Evolutionary conservation across 441 rosid species (phyloP).

Genomic region (Euphorbia celastroides): DNA sequence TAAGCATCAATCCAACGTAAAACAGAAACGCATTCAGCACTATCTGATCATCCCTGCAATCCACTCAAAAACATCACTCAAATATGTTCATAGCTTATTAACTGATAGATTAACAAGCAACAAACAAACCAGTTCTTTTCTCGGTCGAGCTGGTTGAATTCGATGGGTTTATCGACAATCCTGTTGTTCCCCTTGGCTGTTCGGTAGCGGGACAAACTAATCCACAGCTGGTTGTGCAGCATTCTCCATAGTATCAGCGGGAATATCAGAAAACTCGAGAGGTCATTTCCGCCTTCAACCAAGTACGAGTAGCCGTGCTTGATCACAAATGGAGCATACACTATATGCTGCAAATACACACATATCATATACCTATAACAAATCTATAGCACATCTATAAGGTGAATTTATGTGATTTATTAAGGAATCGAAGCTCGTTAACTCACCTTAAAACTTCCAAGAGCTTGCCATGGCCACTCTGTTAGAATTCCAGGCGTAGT

Average conservation of each 20-base stretch:
- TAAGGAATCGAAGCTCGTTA: no score
- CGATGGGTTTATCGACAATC: slow-evolving; percentile 67
- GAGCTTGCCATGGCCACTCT: no score
- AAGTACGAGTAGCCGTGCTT: neutral
- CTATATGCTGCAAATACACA: slow-evolving; percentile 15
- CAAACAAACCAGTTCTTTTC: slow-evolving; percentile 52
- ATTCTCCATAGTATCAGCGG: slow-evolving; percentile 42
- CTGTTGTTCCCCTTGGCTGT: slow-evolving; percentile 65
- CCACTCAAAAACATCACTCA: no score
- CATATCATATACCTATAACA: no score
- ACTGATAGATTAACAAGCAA: neutral
- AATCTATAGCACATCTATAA: no score
- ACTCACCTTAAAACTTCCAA: no score
- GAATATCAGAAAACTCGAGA: slow-evolving; percentile 31
- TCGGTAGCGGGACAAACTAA: slow-evolving; percentile 56
- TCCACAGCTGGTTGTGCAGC: slow-evolving; percentile 78
- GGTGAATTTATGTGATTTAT: no score
- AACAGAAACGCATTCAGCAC: slow-evolving; percentile 31
- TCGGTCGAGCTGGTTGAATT: slow-evolving; percentile 78
- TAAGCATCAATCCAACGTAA: neutral
- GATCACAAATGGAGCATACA: slow-evolving; percentile 18
- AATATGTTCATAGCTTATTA: no score
- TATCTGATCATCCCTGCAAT: slow-evolving; percentile 60
- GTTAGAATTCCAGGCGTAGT: no score
- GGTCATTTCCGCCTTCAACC: slow-evolving; percentile 8